A percentile compares a stretch with the other conserved stretches of the same genome.
These are phyloP conservation scores for Ajuga reptans DNA, from an alignment of 305 asterid genomes.

Conservation along the genomic window DNA sequence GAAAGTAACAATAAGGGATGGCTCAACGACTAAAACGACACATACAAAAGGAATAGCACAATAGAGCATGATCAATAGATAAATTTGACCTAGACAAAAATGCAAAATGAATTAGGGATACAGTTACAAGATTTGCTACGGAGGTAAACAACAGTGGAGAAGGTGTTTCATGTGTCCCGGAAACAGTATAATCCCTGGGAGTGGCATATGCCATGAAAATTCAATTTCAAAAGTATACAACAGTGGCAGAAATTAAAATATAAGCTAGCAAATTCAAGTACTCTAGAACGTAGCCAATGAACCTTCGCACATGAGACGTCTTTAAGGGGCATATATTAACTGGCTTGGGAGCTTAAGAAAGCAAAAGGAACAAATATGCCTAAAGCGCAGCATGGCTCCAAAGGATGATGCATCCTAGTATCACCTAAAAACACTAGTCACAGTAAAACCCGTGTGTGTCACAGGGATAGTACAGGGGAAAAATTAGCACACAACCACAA, in stretches of 20 bases:
- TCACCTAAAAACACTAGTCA: not conserved
- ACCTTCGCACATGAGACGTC: not conserved
- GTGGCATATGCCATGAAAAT: not conserved
- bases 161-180: not conserved
- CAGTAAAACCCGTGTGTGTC: not conserved
- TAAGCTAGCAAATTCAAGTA: not conserved
- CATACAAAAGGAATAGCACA: not conserved
- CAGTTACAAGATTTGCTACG: not conserved
- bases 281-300: not conserved
- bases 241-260: not conserved
- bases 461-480: not conserved
- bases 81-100: not conserved
- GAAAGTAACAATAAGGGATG: conserved; percentile 23
- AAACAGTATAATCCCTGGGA: not conserved
- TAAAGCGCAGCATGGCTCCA: not conserved
- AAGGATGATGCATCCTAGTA: not conserved
- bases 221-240: not conserved
- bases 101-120: not conserved
- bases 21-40: conserved; percentile 1
- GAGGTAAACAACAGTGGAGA: not conserved
- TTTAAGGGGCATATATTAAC: not conserved
- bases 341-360: not conserved
- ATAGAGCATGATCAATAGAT: not conserved
- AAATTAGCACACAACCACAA: conserved; percentile 1
- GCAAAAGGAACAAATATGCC: not conserved